phyloP scores from a whole-genome alignment of 1,139 yeast genomes.

The Taphrina wiesneri region DNA sequence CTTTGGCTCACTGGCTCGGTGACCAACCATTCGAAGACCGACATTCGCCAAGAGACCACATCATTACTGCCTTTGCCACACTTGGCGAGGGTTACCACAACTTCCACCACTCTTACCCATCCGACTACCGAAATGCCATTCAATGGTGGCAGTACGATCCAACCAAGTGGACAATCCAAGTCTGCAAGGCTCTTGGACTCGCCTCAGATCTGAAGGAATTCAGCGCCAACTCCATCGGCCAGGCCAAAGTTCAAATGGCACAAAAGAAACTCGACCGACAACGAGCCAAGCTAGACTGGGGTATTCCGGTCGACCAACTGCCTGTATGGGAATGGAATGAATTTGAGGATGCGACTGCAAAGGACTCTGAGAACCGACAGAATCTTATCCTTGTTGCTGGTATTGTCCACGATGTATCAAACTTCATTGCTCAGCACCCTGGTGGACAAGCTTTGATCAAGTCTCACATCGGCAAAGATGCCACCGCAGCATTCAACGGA shows the following conservation, averaged over 20 bases:
- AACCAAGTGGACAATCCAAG: conserved; percentile 77
- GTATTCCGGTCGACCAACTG: conserved; percentile 74
- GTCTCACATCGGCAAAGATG: conserved; percentile 92
- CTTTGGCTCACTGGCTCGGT: conserved; percentile 98
- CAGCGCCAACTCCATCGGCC: conserved; percentile 93
- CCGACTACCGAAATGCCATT: conserved; percentile 96
- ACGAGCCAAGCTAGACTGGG: conserved; percentile 85
- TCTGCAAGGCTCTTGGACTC: conserved; percentile 72
- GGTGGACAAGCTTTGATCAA: conserved; percentile 91
- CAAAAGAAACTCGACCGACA: conserved; percentile 89
- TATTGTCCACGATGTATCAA: conserved; percentile 87
- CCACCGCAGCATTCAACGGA: conserved; percentile 95
- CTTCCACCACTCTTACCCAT: conserved; percentile 99
- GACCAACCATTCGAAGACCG: conserved; percentile 93
- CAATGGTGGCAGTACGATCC: conserved; percentile 99
- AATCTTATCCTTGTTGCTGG: conserved; percentile 84
- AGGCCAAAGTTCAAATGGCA: conserved; percentile 92
- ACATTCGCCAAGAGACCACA: conserved; percentile 96
- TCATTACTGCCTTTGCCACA: conserved; percentile 88
- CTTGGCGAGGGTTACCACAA: conserved; percentile 99
- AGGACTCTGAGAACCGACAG: conserved; percentile 44
- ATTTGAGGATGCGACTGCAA: conserved; percentile 67
- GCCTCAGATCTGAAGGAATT: conserved; percentile 90
- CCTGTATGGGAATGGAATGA: conserved; percentile 91
- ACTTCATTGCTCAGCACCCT: conserved; percentile 88